Percentiles rank a stretch among this genome's conserved stretches.
Conservation (phyloP, 768 basidiomycete genomes). For the Tulasnella sp. region DNA sequence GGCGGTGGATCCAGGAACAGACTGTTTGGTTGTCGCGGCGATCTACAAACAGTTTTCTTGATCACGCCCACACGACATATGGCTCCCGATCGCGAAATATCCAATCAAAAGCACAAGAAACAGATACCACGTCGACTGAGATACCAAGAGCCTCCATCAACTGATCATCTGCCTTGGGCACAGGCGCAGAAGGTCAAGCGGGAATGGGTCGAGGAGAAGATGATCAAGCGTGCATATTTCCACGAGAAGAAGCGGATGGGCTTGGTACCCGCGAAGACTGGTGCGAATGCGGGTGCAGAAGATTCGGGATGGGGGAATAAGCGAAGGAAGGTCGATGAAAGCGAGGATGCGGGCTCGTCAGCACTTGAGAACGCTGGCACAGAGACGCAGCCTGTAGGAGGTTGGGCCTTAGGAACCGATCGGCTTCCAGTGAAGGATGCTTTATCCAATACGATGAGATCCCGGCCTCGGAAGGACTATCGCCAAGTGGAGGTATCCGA, state of each 20-base stretch:
- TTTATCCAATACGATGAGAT: not conserved
- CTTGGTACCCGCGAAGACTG: slow-evolving; percentile 19
- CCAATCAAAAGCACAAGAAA: too few relatives aligned
- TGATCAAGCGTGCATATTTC: slow-evolving; percentile 71
- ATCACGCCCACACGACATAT: too few relatives aligned
- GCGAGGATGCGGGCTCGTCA: not conserved
- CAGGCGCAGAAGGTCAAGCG: slow-evolving; percentile 71
- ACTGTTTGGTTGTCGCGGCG: too few relatives aligned
- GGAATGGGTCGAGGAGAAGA: slow-evolving; percentile 64
- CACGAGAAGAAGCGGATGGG: slow-evolving; percentile 49
- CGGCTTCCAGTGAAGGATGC: not conserved
- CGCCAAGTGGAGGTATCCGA: not conserved
- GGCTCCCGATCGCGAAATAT: too few relatives aligned
- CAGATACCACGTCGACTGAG: too few relatives aligned
- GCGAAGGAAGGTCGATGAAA: not conserved
- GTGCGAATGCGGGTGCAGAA: slow-evolving; percentile 3
- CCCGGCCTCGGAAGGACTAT: not conserved
- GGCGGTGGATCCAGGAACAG: too few relatives aligned
- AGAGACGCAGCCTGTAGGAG: not conserved
- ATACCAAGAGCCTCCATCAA: too few relatives aligned
- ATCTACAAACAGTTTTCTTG: too few relatives aligned
- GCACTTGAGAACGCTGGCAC: not conserved
- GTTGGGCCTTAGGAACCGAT: not conserved
- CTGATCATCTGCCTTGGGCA: slow-evolving; percentile 39
- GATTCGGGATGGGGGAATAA: slow-evolving; percentile 15